Conservation (phyloP, 768 basidiomycete species). For the Kwoniella dendrophila region DNA sequence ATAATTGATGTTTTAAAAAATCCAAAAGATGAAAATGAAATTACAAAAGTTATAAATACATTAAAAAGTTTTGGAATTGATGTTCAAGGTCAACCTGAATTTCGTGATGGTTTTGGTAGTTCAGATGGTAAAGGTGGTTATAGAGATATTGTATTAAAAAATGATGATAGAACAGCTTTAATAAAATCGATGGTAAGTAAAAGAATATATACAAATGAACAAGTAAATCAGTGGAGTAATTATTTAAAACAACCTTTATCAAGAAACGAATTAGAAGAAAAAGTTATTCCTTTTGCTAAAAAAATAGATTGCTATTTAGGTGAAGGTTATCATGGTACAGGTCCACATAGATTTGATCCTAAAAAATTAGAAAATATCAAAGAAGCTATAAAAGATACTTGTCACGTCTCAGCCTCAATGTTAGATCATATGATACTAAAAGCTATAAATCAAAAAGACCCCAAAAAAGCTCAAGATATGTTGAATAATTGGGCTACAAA, state of each 20-base stretch:
- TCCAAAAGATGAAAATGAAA: conserved; percentile 7
- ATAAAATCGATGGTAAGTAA: background rate
- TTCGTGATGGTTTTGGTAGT: conserved; percentile 3
- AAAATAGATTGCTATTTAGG: conserved; percentile 4
- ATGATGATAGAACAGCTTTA: background rate
- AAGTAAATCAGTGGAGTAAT: conserved; percentile 1
- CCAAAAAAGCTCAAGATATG: background rate
- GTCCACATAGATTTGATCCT: conserved; percentile 5
- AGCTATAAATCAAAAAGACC: conserved; percentile 3
- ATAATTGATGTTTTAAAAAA: conserved; percentile 11
- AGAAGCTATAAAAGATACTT: background rate
- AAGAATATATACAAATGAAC: background rate
- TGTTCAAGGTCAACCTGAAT: conserved; percentile 1
- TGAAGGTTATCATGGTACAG: conserved; percentile 14
- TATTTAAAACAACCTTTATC: conserved; percentile 12
- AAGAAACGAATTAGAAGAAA: conserved; percentile 14
- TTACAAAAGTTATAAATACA: background rate
- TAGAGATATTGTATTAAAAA: conserved; percentile 13
- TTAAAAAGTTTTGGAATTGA: conserved; percentile 3
- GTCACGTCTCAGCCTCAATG: background rate
- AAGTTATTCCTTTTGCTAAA: conserved; percentile 11
- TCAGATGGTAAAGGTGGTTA: conserved; percentile 15
- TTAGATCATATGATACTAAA: conserved; percentile 13
- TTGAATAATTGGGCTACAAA: background rate
- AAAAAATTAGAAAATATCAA: background rate